Evolutionary conservation across 768 basidiomycete genomes (phyloP).

Genomic region (Epithele typhae): DNA sequence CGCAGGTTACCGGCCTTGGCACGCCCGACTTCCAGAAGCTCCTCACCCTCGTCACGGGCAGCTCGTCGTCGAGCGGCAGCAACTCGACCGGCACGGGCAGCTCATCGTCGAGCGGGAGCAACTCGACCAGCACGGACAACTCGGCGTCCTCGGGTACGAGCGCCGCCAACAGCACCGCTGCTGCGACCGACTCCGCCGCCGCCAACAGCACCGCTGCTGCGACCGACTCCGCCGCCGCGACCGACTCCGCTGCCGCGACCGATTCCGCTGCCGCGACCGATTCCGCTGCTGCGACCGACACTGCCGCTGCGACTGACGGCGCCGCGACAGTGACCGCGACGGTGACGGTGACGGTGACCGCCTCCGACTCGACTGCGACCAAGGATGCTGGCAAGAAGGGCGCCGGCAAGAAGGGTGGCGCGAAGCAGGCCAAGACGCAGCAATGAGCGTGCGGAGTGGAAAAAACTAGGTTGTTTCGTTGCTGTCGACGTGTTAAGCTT

Average conservation of each 20-base stretch:
- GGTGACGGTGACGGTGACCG: neutral
- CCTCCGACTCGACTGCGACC: neutral
- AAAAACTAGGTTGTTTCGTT: too few species aligned
- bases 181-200: too few species aligned
- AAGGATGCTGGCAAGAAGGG: conserved; percentile 8
- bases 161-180: neutral
- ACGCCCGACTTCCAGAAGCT: conserved; percentile 50
- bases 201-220: too few species aligned
- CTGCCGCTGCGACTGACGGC: neutral
- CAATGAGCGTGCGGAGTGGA: too few species aligned
- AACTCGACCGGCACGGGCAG: neutral
- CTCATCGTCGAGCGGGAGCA: neutral
- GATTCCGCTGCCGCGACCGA: too few species aligned
- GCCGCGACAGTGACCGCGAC: neutral
- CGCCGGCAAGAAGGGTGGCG: conserved; percentile 1
- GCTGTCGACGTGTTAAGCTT: too few species aligned
- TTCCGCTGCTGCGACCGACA: neutral
- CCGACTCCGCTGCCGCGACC: too few species aligned
- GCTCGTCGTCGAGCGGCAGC: neutral
- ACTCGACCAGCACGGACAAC: neutral
- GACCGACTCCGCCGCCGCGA: too few species aligned
- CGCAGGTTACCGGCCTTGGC: conserved; percentile 61
- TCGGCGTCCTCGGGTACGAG: neutral
- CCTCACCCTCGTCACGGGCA: conserved; percentile 10
- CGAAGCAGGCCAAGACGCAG: too few species aligned